Percentiles rank a stretch among this genome's conserved stretches.
phyloP scores from a whole-genome alignment of 139 green algal genomes.

The Microglena sp. region DNA sequence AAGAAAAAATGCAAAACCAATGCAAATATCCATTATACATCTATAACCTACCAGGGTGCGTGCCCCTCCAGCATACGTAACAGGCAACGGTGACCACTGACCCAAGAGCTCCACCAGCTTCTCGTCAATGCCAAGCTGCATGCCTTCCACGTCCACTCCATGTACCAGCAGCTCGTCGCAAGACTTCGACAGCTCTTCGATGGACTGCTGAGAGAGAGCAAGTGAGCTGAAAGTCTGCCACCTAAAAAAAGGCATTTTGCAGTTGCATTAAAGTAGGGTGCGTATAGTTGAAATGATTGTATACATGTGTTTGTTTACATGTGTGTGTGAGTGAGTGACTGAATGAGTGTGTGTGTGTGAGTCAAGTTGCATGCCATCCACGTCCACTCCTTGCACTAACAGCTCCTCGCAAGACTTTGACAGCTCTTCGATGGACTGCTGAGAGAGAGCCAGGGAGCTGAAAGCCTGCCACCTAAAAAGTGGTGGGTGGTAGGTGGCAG shows the following conservation, averaged over 20 bases:
- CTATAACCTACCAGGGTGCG: constrained; percentile 52
- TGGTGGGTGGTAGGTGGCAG: no score
- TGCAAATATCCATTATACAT: no score
- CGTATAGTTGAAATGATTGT: background rate
- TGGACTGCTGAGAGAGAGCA: constrained; percentile 14
- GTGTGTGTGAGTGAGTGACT: no score
- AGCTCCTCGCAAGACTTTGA: constrained; percentile 84
- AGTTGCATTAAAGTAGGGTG: constrained; percentile 28
- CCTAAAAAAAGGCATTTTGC: constrained; percentile 40
- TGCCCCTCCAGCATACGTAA: constrained; percentile 93
- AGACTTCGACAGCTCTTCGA: constrained; percentile 56
- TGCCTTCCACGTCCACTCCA: constrained; percentile 96
- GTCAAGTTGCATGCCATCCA: constrained; percentile 93
- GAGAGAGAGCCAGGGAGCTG: background rate
- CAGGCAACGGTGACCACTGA: constrained; percentile 55
- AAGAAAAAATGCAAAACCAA: no score
- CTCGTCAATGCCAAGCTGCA: constrained; percentile 91
- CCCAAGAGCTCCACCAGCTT: constrained; percentile 83
- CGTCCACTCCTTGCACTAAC: constrained; percentile 95
- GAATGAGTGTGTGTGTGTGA: no score
- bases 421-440: constrained; percentile 36
- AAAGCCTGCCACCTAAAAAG: constrained; percentile 63
- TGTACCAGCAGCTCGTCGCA: constrained; percentile 97
- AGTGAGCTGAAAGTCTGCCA: constrained; percentile 58
- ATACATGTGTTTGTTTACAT: no score